A percentile compares a stretch with the other conserved stretches of the same genome.
phyloP scores from a whole-genome alignment of 495 filamentous ascomycete species.

The Aspergillus funiculosus region DNA sequence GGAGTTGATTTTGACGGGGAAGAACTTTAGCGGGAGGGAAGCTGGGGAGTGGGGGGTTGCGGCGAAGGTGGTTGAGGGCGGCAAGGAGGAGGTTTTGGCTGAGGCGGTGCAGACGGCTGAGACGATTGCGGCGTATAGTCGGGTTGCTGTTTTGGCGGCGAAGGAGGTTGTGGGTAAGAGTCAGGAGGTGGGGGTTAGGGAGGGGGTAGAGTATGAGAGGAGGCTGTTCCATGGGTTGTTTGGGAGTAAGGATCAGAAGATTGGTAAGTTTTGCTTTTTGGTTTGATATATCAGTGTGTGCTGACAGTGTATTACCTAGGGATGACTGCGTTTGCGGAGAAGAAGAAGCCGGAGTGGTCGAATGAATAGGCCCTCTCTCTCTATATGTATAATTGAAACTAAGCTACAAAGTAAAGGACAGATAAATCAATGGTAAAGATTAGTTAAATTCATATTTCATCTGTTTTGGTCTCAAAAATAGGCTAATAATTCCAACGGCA shows the following conservation, averaged over 20 bases:
- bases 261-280: conserved; percentile 50
- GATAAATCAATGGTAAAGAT: no score
- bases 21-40: conserved; percentile 71
- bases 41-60: conserved; percentile 89
- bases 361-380: conserved; percentile 74
- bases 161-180: conserved; percentile 99
- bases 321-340: conserved; percentile 92
- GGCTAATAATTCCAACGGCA: conserved; percentile 2
- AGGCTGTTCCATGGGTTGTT: conserved; percentile 88
- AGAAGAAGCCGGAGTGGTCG: conserved; percentile 88
- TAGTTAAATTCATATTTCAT: neutral
- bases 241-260: conserved; percentile 93
- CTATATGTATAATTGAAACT: neutral
- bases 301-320: conserved; percentile 37
- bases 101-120: conserved; percentile 74
- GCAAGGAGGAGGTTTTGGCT: conserved; percentile 71
- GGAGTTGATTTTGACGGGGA: conserved; percentile 88
- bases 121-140: conserved; percentile 76
- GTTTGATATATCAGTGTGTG: neutral
- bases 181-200: conserved; percentile 76
- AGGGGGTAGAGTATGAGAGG: conserved; percentile 92
- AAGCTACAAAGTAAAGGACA: no score
- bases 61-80: conserved; percentile 69
- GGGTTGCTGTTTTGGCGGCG: conserved; percentile 76
- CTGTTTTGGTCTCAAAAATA: no score